Conservation (phyloP, 306 rosid species). For the Vigna nakashimae region DNA sequence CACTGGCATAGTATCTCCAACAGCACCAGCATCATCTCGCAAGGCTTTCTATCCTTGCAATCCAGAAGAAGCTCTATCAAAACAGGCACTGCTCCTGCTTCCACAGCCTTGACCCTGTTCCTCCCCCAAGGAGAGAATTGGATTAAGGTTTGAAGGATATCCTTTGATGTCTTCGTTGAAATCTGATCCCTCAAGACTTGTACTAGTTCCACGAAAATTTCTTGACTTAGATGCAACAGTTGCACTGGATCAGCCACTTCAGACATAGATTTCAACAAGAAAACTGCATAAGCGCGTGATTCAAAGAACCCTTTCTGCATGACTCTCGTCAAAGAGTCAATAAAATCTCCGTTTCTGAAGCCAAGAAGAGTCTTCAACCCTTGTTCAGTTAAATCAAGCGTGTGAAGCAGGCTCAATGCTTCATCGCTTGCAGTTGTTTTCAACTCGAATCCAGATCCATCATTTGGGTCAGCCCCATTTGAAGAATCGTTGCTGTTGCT, state of each 20-base stretch:
- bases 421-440: conserved; percentile 46
- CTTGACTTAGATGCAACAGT: conserved; percentile 41
- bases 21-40: conserved; percentile 68
- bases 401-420: conserved; percentile 65
- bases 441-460: conserved; percentile 29
- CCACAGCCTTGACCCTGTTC: conserved; percentile 67
- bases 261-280: conserved; percentile 64
- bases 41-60: conserved; percentile 52
- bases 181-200: conserved; percentile 65
- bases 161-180: conserved; percentile 64
- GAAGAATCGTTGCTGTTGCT: not conserved
- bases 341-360: conserved; percentile 53
- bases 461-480: not conserved
- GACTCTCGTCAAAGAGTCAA: conserved; percentile 55
- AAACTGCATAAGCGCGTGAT: conserved; percentile 75
- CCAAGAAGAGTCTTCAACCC: conserved; percentile 46
- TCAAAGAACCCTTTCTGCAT: conserved; percentile 73
- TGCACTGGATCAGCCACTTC: conserved; percentile 61
- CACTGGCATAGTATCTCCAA: conserved; percentile 69
- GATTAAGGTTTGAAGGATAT: conserved; percentile 59
- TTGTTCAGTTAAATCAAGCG: conserved; percentile 64
- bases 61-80: conserved; percentile 69
- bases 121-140: conserved; percentile 65
- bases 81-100: conserved; percentile 68
- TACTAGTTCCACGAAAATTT: conserved; percentile 58